Conservation (phyloP, 2,329 filamentous ascomycete genomes). For the Fusarium paranaense region DNA sequence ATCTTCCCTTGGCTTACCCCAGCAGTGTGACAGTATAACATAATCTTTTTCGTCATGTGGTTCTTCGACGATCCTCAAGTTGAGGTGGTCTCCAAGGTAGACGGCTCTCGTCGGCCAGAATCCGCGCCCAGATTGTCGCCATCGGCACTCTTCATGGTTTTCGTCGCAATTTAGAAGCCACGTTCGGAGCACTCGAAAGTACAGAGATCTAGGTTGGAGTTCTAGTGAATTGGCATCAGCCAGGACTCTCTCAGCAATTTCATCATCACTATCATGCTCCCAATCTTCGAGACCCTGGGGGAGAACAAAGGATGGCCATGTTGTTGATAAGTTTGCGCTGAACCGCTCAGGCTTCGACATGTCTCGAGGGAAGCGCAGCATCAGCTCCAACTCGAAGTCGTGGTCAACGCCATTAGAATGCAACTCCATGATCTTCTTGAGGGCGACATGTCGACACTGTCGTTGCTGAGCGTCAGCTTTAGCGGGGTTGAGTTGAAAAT, state of each 20-base stretch:
- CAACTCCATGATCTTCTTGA: background rate
- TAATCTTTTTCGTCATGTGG: background rate
- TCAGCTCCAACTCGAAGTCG: background rate
- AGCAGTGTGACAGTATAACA: background rate
- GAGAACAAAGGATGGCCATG: background rate
- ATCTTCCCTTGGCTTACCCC: background rate
- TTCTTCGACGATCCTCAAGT: background rate
- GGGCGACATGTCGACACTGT: background rate
- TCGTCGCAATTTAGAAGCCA: background rate
- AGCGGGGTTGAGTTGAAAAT: background rate
- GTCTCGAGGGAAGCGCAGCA: background rate
- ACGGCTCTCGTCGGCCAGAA: background rate
- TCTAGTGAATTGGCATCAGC: background rate
- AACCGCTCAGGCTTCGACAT: background rate
- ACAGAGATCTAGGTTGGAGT: background rate
- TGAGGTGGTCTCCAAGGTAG: background rate
- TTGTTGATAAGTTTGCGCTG: background rate
- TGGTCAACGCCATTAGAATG: background rate
- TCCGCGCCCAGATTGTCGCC: background rate
- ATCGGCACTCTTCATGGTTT: background rate
- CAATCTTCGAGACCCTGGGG: background rate
- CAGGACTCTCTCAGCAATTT: background rate
- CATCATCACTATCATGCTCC: background rate
- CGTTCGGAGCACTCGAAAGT: background rate
- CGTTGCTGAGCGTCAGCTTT: background rate